A percentile compares a stretch with the other conserved stretches of the same genome.
phyloP scores from a whole-genome alignment of 106 monocot species.

The Apostasia shenzhenica region DNA sequence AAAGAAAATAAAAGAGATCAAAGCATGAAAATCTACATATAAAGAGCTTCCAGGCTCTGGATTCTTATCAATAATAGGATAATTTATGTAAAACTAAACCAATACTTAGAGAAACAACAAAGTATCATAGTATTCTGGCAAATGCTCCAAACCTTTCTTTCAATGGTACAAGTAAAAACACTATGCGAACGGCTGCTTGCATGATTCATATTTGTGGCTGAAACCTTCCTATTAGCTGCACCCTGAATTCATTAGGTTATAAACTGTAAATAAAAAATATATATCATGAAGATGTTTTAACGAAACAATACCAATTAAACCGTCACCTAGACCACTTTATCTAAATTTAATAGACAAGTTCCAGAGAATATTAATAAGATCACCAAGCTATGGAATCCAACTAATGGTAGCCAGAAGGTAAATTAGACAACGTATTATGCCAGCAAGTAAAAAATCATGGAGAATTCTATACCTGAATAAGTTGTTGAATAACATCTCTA shows the following conservation, averaged over 20 bases:
- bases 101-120: background rate
- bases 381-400: background rate
- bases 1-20: too few relatives aligned
- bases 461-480: conserved; percentile 40
- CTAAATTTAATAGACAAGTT: background rate
- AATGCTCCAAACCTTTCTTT: conserved; percentile 67
- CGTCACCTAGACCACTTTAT: background rate
- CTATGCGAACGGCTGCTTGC: conserved; percentile 98
- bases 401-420: background rate
- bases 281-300: too few relatives aligned
- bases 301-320: too few relatives aligned
- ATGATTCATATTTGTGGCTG: conserved; percentile 91
- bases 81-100: background rate
- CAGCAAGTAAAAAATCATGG: background rate
- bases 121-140: background rate
- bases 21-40: too few relatives aligned
- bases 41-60: background rate
- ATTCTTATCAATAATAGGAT: background rate
- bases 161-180: conserved; percentile 91
- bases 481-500: conserved; percentile 89
- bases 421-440: background rate
- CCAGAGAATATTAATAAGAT: background rate
- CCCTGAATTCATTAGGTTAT: conserved; percentile 36
- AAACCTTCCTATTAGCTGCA: conserved; percentile 89
- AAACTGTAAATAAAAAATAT: background rate